Conservation (phyloP, 352 stramenopile species). For the Pythium monospermum region DNA sequence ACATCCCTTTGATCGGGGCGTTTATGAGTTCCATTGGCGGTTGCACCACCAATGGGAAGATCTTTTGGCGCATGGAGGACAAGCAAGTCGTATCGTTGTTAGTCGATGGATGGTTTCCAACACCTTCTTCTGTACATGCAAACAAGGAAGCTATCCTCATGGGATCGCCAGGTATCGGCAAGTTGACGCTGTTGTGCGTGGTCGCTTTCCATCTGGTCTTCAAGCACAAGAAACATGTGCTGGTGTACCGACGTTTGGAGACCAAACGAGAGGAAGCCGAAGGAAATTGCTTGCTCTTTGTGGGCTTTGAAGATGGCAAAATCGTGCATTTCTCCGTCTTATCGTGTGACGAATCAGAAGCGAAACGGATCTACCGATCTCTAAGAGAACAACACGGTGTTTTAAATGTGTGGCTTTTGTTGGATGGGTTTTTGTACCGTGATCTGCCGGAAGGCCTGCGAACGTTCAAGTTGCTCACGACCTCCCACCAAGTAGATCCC, state of each 20-base stretch:
- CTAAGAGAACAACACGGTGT: neutral
- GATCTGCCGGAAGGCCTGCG: conserved; percentile 5
- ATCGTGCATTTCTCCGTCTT: conserved; percentile 6
- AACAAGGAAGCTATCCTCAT: conserved; percentile 19
- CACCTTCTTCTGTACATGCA: neutral
- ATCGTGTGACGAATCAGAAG: neutral
- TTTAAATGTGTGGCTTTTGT: conserved; percentile 12
- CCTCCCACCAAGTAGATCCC: conserved; percentile 15
- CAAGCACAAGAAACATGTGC: conserved; percentile 26
- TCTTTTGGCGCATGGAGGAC: conserved; percentile 18
- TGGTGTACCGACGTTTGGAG: conserved; percentile 18
- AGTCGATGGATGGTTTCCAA: conserved; percentile 8
- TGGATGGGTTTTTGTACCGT: conserved; percentile 24
- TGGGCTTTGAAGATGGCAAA: conserved; percentile 11
- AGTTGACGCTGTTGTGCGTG: conserved; percentile 21
- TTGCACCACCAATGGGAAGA: conserved; percentile 11
- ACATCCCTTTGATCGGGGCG: conserved; percentile 9
- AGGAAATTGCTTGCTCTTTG: conserved; percentile 14
- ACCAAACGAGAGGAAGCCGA: too few relatives aligned
- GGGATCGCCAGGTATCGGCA: conserved; percentile 14
- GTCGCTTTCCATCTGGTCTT: conserved; percentile 17
- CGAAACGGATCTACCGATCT: neutral
- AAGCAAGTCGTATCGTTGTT: conserved; percentile 11
- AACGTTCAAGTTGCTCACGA: conserved; percentile 10
- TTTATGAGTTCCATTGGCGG: conserved; percentile 9